phyloP scores from a whole-genome alignment of 495 filamentous ascomycete genomes.

The Penicillium egyptiacum region DNA sequence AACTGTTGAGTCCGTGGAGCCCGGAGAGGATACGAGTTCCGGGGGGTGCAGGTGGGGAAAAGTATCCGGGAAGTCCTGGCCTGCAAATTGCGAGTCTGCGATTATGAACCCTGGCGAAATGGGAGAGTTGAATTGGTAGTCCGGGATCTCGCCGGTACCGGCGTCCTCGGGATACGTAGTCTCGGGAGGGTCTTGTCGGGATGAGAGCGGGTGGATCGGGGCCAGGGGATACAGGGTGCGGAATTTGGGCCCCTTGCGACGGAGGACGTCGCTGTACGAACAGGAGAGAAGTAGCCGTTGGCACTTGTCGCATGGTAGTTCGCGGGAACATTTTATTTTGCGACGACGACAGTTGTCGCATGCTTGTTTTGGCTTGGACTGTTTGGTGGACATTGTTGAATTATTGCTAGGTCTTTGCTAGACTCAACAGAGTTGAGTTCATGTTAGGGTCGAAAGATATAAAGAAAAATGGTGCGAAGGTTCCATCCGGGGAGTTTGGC shows the following conservation, averaged over 20 bases:
- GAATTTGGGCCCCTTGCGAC: constrained; percentile 49
- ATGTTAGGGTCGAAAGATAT: constrained; percentile 8
- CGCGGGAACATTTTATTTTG: constrained; percentile 48
- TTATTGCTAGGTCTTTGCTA: background rate
- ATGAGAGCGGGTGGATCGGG: constrained; percentile 40
- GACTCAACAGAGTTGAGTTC: background rate
- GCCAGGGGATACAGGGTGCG: constrained; percentile 47
- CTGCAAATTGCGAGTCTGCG: constrained; percentile 26
- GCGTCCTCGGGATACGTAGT: constrained; percentile 25
- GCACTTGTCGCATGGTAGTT: constrained; percentile 48
- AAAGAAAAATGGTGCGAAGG: background rate
- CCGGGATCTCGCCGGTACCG: constrained; percentile 8
- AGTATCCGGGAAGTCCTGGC: constrained; percentile 28
- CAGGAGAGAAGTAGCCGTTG: constrained; percentile 46
- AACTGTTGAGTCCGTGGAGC: constrained; percentile 37
- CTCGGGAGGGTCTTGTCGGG: constrained; percentile 19
- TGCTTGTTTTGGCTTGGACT: constrained; percentile 40
- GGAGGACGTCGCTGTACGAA: constrained; percentile 46
- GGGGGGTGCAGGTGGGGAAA: constrained; percentile 32
- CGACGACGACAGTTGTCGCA: constrained; percentile 49
- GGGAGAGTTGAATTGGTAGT: constrained; percentile 31
- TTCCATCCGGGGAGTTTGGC: background rate
- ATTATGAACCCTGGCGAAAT: constrained; percentile 26
- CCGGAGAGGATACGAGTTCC: constrained; percentile 45
- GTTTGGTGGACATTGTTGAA: constrained; percentile 27